These are phyloP conservation scores for Aspergillus brasiliensis DNA, from an alignment of 2,329 filamentous ascomycete species.

Conservation along the genomic window DNA sequence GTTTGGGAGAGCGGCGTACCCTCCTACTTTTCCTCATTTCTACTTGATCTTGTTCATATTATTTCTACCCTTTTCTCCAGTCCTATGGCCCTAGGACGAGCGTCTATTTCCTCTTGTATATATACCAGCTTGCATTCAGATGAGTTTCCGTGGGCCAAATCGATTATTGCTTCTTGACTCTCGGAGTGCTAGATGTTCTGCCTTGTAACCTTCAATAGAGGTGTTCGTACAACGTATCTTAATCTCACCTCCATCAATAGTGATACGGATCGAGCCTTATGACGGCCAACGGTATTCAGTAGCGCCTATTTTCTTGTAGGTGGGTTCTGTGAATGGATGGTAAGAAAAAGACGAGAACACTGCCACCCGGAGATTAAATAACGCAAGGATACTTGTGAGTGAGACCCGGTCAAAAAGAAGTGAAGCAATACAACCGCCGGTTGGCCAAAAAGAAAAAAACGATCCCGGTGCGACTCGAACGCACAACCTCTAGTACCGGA, in stretches of 20 bases:
- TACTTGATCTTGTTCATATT: conserved; percentile 10
- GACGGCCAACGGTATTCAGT: too few species aligned
- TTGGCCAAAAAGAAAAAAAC: background rate
- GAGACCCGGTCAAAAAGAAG: too few species aligned
- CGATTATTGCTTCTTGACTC: background rate
- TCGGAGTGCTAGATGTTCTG: too few species aligned
- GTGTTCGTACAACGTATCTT: too few species aligned
- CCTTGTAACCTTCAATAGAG: too few species aligned
- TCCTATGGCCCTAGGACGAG: background rate
- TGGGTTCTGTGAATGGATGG: too few species aligned
- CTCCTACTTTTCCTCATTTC: background rate
- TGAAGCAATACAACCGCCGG: background rate
- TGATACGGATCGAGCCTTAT: too few species aligned
- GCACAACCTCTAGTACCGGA: background rate
- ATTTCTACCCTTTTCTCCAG: background rate
- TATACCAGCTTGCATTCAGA: conserved; percentile 17
- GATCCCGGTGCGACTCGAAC: background rate
- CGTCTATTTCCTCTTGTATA: conserved; percentile 14
- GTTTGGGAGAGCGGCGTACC: background rate
- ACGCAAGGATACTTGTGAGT: too few species aligned
- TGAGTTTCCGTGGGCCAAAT: background rate
- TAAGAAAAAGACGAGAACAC: too few species aligned
- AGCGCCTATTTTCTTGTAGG: too few species aligned
- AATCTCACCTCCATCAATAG: too few species aligned
- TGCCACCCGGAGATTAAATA: too few species aligned